A percentile compares a stretch with the other conserved stretches of the same genome.
Evolutionary conservation across 225 moss, liverwort and hornwort genomes (phyloP).

Genomic region (Sphagnum tenellum): DNA sequence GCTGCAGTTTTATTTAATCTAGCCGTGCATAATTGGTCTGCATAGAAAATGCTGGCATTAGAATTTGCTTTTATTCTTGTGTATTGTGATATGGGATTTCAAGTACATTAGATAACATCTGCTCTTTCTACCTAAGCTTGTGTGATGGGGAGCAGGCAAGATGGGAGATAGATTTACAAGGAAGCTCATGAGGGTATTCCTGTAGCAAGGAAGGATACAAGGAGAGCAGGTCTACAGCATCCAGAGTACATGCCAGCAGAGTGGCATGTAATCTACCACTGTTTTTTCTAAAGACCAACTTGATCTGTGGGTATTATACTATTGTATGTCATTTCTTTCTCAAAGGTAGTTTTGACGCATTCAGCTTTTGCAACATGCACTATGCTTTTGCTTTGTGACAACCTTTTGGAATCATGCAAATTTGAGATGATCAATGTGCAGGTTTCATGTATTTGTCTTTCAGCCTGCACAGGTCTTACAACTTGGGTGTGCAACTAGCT

Average conservation of each 20-base stretch:
- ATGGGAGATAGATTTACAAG: conserved; percentile 20
- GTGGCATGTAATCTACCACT: conserved; percentile 27
- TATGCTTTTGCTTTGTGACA: too few species aligned
- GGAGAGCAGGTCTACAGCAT: conserved; percentile 25
- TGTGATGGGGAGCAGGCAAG: not conserved
- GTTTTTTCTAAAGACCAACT: not conserved
- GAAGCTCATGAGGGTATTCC: conserved; percentile 19
- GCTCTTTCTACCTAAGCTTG: too few species aligned
- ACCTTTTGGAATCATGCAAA: too few species aligned
- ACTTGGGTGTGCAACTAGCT: not conserved
- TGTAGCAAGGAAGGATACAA: conserved; percentile 20
- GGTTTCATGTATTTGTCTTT: not conserved
- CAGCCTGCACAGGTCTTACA: not conserved
- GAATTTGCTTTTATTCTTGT: too few species aligned
- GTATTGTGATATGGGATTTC: too few species aligned
- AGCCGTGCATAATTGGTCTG: too few species aligned
- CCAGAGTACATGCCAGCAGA: conserved; percentile 54
- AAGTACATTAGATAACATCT: too few species aligned
- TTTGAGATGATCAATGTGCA: too few species aligned
- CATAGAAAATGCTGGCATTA: too few species aligned
- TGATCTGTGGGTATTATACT: not conserved
- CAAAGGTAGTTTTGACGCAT: not conserved
- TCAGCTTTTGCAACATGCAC: too few species aligned
- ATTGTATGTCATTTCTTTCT: not conserved
- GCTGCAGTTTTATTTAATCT: too few species aligned